These are phyloP conservation scores for Phymatotrichopsis omnivora DNA, from an alignment of 2,329 filamentous ascomycete species.

Conservation along the genomic window DNA sequence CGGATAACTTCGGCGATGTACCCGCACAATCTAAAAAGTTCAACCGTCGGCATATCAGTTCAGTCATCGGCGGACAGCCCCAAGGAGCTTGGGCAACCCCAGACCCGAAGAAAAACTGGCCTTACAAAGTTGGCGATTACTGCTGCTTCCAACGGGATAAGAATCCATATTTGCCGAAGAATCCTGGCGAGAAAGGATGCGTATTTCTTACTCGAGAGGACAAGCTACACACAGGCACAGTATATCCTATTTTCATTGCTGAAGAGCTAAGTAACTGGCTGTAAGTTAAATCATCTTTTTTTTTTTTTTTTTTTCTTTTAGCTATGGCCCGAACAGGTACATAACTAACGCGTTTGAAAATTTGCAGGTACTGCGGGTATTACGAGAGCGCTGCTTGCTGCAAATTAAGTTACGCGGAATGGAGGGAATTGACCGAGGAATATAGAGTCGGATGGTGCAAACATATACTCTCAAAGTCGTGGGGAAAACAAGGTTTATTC, in stretches of 20 bases:
- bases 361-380: conserved; percentile 13
- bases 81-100: conserved; percentile 14
- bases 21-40: conserved; percentile 5
- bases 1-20: neutral
- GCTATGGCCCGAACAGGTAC: too few relatives aligned
- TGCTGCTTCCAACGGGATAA: conserved; percentile 9
- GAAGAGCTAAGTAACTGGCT: conserved; percentile 4
- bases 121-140: conserved; percentile 5
- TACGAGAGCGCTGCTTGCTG: conserved; percentile 5
- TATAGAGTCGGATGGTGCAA: conserved; percentile 10
- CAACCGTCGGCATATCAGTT: conserved; percentile 5
- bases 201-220: conserved; percentile 8
- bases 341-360: too few relatives aligned
- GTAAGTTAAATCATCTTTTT: too few relatives aligned
- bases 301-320: too few relatives aligned
- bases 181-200: neutral
- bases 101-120: neutral
- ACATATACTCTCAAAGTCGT: conserved; percentile 7
- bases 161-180: conserved; percentile 9
- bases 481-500: neutral
- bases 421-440: conserved; percentile 5
- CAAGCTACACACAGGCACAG: neutral
- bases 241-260: conserved; percentile 10
- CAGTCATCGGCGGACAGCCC: conserved; percentile 13
- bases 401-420: neutral